A percentile compares a stretch with the other conserved stretches of the same genome.
These are phyloP conservation scores for Penicillium sp. DNA, from an alignment of 2,329 filamentous ascomycete genomes.

Conservation along the genomic window DNA sequence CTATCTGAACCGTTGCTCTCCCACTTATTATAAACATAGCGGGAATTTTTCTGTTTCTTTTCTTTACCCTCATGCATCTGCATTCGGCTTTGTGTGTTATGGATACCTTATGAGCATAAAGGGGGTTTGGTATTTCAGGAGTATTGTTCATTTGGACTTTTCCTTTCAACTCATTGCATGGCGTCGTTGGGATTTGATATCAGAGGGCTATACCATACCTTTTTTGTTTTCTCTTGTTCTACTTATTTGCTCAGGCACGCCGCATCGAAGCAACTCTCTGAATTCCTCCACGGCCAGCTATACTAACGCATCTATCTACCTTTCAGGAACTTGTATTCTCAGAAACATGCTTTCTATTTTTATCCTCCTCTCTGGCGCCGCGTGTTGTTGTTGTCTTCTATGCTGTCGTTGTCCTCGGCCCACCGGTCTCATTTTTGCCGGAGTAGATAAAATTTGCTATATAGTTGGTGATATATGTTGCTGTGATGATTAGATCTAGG, in stretches of 20 bases:
- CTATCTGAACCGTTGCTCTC: constrained; percentile 16
- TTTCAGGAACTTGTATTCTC: constrained; percentile 12
- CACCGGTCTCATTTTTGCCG: neutral
- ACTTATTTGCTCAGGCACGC: constrained; percentile 13
- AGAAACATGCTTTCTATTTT: constrained; percentile 10
- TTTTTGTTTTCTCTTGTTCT: constrained; percentile 15
- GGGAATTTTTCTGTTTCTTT: constrained; percentile 13
- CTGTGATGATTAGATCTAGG: constrained; percentile 8
- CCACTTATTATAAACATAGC: constrained; percentile 4
- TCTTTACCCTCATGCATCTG: constrained; percentile 27
- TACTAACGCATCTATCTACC: constrained; percentile 3
- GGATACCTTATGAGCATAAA: constrained; percentile 34
- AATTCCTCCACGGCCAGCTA: neutral
- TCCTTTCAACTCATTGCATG: constrained; percentile 30
- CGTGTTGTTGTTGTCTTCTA: constrained; percentile 17
- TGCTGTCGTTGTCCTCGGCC: neutral
- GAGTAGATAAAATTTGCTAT: constrained; percentile 13
- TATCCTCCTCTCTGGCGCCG: neutral
- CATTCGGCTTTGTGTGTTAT: constrained; percentile 30
- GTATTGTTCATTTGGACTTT: constrained; percentile 28
- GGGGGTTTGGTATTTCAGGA: constrained; percentile 27
- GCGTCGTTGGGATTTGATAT: constrained; percentile 31
- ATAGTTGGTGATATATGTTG: constrained; percentile 7
- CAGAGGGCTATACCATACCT: neutral
- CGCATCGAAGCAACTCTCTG: neutral